Percentiles rank a stretch among this genome's conserved stretches.
These are phyloP conservation scores for Breynia disticha DNA, from an alignment of 441 rosid genomes.

Conservation along the genomic window DNA sequence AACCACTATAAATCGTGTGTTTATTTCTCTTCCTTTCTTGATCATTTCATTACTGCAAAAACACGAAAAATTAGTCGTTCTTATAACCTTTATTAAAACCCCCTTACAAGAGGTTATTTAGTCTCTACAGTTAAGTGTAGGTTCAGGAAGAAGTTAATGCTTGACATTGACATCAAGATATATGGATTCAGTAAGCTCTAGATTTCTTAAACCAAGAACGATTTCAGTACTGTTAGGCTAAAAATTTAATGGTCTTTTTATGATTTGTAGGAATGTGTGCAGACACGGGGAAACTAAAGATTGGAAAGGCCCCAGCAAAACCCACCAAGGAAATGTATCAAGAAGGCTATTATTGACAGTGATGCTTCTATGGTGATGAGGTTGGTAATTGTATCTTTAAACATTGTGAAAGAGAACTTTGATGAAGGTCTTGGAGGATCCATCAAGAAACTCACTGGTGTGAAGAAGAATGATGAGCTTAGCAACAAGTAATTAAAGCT, in stretches of 20 bases:
- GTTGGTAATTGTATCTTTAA: conserved; percentile 38
- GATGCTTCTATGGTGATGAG: conserved; percentile 29
- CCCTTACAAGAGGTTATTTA: too few relatives aligned
- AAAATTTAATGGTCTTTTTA: not conserved
- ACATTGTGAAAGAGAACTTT: conserved; percentile 30
- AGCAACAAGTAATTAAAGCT: conserved; percentile 28
- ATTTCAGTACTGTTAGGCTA: too few relatives aligned
- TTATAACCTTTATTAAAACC: too few relatives aligned
- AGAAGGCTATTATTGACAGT: conserved; percentile 29
- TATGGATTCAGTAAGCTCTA: conserved; percentile 37
- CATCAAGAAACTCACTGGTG: conserved; percentile 30
- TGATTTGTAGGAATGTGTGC: conserved; percentile 30
- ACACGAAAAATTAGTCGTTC: too few relatives aligned
- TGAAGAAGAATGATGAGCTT: conserved; percentile 33
- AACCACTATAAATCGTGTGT: too few relatives aligned
- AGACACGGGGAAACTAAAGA: conserved; percentile 31
- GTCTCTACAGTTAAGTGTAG: conserved; percentile 27
- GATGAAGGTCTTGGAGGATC: conserved; percentile 39
- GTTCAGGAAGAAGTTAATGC: conserved; percentile 36
- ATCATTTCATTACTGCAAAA: too few relatives aligned
- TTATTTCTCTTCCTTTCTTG: too few relatives aligned
- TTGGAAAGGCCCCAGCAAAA: conserved; percentile 27
- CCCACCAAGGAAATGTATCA: conserved; percentile 37
- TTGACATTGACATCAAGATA: conserved; percentile 34
- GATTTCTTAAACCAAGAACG: not conserved